Conservation (phyloP, 257 asterid genomes). For the Paulownia fortunei region DNA sequence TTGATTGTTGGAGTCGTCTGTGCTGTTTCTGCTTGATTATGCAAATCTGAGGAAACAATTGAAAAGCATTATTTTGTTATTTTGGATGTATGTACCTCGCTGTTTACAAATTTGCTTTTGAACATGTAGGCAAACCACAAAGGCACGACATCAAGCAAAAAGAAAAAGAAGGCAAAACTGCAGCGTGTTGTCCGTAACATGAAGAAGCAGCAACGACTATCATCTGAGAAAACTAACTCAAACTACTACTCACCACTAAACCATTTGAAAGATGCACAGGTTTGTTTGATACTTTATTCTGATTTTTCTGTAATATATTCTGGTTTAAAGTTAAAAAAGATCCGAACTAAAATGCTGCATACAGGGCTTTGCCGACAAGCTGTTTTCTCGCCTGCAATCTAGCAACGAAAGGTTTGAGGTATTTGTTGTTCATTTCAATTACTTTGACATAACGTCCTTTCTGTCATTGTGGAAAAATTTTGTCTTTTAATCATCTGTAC, state of each 20-base stretch:
- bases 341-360: conserved; percentile 30
- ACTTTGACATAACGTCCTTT: conserved; percentile 4
- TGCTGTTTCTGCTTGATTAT: conserved; percentile 20
- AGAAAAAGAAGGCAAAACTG: conserved; percentile 96
- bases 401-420: conserved; percentile 85
- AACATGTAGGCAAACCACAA: conserved; percentile 73
- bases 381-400: conserved; percentile 81
- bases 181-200: conserved; percentile 87
- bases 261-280: conserved; percentile 97
- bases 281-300: conserved; percentile 30
- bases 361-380: conserved; percentile 91
- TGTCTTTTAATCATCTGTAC: background rate
- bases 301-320: conserved; percentile 24
- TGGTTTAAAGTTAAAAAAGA: conserved; percentile 12
- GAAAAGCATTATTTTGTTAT: background rate
- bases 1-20: conserved; percentile 18
- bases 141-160: conserved; percentile 94
- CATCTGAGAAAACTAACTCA: conserved; percentile 60
- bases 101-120: conserved; percentile 22
- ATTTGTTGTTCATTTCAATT: conserved; percentile 28
- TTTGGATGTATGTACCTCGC: background rate
- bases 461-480: background rate
- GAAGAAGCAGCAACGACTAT: conserved; percentile 90
- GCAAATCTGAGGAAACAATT: background rate
- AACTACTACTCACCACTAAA: conserved; percentile 84